Base-by-base conservation (phyloP, 176 grass and related monocot genomes). In the Themeda triandra region DNA sequence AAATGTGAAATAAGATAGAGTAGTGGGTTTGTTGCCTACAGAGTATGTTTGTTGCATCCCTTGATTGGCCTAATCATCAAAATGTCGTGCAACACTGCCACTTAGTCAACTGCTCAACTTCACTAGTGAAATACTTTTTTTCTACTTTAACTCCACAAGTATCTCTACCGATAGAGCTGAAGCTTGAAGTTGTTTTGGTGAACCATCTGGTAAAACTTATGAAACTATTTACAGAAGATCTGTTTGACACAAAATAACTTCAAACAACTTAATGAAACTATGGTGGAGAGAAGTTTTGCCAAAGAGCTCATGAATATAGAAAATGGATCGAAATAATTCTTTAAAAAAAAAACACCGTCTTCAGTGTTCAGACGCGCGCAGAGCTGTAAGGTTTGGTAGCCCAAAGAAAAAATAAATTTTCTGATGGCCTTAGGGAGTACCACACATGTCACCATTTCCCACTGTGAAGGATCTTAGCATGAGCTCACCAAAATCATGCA, bases 401-500 rank as follows among this genome's bases (percentile, higher is more conserved):
- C 59, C 24, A 66, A 5, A 65, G 37, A 56, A 66, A 56, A 15
- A 32, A 42, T 8, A 13, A 30, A 0, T 44, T n/a, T 37, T 29
- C 60, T 36, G 15, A 23, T 28, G 29, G n/a, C 58, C 11, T 5
- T 24, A 45, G 14, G 3, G 39, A 39, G 25, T 69, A 44, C 9
- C n/a, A 25, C 28, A 82, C 68, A 24, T 53, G 79, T 60, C 69
- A 58, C 11, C 59, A 10, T 73, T 39, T 75, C 44, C 0, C 72
- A 15, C 9, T 23, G 8, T 23, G 15, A 19, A 56, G 2, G 63
- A 77, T 76, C 48, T 4, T 21, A 37, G 2, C 49, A 28, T 69
- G 71, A 87, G 71, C 46, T 87, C 62, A 75, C 32, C 33, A 27
- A 70, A 75, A 82, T 82, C 13, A 35, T 10, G 19, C 51, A 21